Conservation (phyloP, 345 rosid genomes). For the Lagerstroemia speciosa region DNA sequence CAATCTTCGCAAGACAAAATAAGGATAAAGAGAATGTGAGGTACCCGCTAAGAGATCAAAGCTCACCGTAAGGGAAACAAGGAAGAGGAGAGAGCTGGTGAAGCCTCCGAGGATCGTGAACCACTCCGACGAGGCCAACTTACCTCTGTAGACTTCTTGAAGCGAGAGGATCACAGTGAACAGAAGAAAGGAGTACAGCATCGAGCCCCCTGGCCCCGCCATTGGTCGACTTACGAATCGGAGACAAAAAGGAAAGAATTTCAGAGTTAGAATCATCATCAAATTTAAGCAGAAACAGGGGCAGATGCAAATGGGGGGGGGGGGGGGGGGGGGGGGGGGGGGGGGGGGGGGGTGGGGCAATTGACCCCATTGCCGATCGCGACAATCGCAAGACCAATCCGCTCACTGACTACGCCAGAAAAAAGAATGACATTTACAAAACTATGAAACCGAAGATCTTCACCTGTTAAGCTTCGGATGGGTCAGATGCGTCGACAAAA, state of each 20-base stretch:
- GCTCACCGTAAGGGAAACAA: conserved; percentile 59
- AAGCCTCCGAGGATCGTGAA: conserved; percentile 85
- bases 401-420: background rate
- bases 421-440: background rate
- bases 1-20: too few relatives aligned
- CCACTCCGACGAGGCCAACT: conserved; percentile 68
- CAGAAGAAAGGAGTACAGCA: conserved; percentile 53
- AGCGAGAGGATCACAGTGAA: conserved; percentile 65
- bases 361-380: background rate
- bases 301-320: background rate
- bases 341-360: background rate
- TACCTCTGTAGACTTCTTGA: conserved; percentile 61
- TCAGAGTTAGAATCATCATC: background rate
- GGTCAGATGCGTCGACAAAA: too few relatives aligned
- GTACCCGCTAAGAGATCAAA: conserved; percentile 29
- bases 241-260: background rate
- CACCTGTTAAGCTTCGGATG: too few relatives aligned
- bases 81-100: conserved; percentile 72
- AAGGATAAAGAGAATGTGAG: too few relatives aligned
- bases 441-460: background rate
- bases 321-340: background rate
- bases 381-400: background rate
- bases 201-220: conserved; percentile 76
- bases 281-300: background rate
- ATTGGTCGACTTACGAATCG: conserved; percentile 26